These are phyloP conservation scores for Termitomyces sp. DNA, from an alignment of 768 basidiomycete genomes.

Conservation along the genomic window DNA sequence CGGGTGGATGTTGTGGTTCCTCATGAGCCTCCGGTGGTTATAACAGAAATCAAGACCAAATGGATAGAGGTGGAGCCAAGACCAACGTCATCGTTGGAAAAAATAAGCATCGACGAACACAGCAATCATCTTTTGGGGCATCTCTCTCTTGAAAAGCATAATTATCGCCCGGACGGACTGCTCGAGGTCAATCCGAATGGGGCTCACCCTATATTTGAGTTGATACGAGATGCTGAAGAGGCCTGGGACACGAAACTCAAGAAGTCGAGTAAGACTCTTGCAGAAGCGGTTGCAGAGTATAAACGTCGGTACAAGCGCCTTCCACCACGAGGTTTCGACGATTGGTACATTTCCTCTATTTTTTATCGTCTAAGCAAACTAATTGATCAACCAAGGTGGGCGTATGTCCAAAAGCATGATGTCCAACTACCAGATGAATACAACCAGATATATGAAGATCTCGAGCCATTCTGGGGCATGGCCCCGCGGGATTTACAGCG, in stretches of 20 bases:
- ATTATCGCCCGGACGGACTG: constrained; percentile 35
- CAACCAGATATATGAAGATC: constrained; percentile 64
- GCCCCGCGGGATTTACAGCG: constrained; percentile 31
- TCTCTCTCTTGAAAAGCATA: constrained; percentile 23
- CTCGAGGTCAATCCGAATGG: constrained; percentile 36
- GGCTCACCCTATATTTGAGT: constrained; percentile 73
- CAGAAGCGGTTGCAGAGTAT: constrained; percentile 76
- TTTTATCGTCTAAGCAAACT: background rate
- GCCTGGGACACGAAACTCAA: constrained; percentile 59
- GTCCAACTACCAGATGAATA: constrained; percentile 85
- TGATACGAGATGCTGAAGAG: constrained; percentile 68
- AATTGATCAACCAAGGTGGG: constrained; percentile 31
- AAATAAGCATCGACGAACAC: background rate
- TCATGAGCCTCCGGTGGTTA: background rate
- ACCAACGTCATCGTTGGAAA: background rate
- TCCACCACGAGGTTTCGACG: constrained; percentile 83
- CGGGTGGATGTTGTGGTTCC: background rate
- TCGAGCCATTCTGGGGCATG: constrained; percentile 82
- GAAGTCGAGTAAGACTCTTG: constrained; percentile 71
- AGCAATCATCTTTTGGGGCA: constrained; percentile 31
- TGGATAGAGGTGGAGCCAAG: background rate
- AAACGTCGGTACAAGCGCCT: constrained; percentile 63
- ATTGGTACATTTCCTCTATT: background rate
- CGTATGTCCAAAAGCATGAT: constrained; percentile 52
- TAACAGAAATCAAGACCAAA: background rate